Evolutionary conservation across 2,329 filamentous ascomycete genomes (phyloP), one percentile per base, ranked within the genome.

Genomic region (Ceratocystis variospora): DNA sequence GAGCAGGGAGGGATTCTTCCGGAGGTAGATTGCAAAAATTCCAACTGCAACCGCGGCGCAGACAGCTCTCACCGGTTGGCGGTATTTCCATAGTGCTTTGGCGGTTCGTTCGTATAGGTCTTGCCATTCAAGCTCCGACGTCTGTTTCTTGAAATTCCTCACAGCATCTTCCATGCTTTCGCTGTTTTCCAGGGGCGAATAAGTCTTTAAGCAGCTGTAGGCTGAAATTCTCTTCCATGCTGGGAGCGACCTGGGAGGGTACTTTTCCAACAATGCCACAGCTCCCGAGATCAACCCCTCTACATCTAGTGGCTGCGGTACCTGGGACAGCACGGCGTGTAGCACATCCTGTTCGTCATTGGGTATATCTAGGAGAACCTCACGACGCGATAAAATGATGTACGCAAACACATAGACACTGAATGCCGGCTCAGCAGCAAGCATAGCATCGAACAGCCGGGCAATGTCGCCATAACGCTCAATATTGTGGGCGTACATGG

Each of bases 401-500:
- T 90, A 88, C 0, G 91, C 90, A 76, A 96, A 97, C 65, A 97
- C 81, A 75, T 99, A 99, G 64, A 97, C 82, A 19, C 87, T 87
- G 72, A 96, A 90, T 48, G 89, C 87, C n/a, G 92, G 90, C 74
- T 95, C 90, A 62, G 84, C 84, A 2, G 93, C 90, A 4, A 99
- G 80, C 61, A 99, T 82, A 65, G 93, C 92, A 76, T 99, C 94
- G 74, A 96, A 99, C 0, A 99, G 79, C 28, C 94, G 85, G 44
- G 91, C 84, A 72, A 99, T 97, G 70, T 93, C 88, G 69, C 84
- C 83, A 74, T 96, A 96, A 53, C 87, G 86, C 75, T 94, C 87
- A 68, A 99, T 91, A 74, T 97, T 93, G 76, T 99, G 94, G 19
- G 94, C 91, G 75, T 96, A 99, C 79, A 99, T 86, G 44, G 95